A percentile compares a stretch with the other conserved stretches of the same genome.
These are phyloP conservation scores for Fusarium brachygibbosum DNA, from an alignment of 2,329 filamentous ascomycete species.

Conservation along the genomic window DNA sequence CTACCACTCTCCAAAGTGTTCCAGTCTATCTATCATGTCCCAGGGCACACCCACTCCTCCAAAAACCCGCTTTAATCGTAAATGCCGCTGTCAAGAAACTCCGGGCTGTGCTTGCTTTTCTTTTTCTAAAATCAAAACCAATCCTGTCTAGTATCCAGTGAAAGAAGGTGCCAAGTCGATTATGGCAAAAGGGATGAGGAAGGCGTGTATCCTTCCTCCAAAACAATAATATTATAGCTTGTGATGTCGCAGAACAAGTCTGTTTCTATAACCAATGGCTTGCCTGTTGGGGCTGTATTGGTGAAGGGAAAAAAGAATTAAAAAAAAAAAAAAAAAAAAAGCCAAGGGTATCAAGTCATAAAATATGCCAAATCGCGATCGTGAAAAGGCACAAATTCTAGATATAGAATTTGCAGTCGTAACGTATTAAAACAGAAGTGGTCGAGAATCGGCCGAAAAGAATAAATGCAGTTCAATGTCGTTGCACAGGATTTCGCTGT, in stretches of 20 bases:
- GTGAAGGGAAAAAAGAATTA: constrained; percentile 7
- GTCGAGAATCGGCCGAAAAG: constrained; percentile 3
- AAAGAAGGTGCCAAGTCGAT: constrained; percentile 15
- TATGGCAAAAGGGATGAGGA: constrained; percentile 13
- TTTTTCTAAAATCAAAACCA: constrained; percentile 25
- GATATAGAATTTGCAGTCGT: constrained; percentile 28
- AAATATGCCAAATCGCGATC: constrained; percentile 39
- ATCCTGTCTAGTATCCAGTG: constrained; percentile 19
- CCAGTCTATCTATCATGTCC: constrained; percentile 6
- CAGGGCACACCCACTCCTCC: not conserved
- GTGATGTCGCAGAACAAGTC: constrained; percentile 18
- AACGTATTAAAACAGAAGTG: constrained; percentile 36
- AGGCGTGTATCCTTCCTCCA: constrained; percentile 1
- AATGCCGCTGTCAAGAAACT: constrained; percentile 39
- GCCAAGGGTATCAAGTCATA: constrained; percentile 49
- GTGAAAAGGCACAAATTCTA: constrained; percentile 29
- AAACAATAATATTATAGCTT: constrained; percentile 32
- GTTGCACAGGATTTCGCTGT: not conserved
- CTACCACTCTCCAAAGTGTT: not conserved
- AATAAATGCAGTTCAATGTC: constrained; percentile 1
- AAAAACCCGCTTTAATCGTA: constrained; percentile 13
- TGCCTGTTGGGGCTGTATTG: not conserved
- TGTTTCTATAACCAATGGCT: constrained; percentile 7
- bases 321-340: constrained; percentile 22
- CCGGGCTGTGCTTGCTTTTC: constrained; percentile 44